A percentile compares a stretch with the other conserved stretches of the same genome.
Conservation (phyloP, 192 early-diverging fungal genomes). For the Coemansia sp. region DNA sequence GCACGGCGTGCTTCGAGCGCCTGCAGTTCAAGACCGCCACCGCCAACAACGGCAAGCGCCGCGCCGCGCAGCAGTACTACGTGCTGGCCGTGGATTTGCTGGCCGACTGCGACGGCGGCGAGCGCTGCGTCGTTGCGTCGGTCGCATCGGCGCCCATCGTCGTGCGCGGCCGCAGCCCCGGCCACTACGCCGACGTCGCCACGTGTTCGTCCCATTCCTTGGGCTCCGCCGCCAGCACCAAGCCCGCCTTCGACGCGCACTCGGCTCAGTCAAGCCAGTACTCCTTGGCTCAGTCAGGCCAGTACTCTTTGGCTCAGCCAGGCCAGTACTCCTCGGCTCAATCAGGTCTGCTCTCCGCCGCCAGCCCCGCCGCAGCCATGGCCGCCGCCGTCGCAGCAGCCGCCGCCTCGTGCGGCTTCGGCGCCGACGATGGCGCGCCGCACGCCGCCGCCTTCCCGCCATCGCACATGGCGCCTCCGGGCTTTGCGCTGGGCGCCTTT, state of each 20-base stretch:
- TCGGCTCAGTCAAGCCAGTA: background rate
- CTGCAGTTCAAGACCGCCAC: constrained; percentile 98
- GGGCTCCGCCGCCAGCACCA: too few relatives aligned
- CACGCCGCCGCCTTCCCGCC: background rate
- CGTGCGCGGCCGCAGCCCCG: constrained; percentile 91
- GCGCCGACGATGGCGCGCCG: constrained; percentile 1
- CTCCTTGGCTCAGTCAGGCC: background rate
- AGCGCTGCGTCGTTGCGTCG: constrained; percentile 63
- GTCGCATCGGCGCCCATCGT: constrained; percentile 82
- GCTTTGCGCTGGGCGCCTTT: constrained; percentile 6
- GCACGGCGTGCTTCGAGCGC: constrained; percentile 83
- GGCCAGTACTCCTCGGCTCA: background rate
- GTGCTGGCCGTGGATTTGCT: constrained; percentile 79
- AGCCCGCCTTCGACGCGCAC: too few relatives aligned
- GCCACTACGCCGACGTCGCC: constrained; percentile 79
- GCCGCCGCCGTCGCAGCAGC: constrained; percentile 7
- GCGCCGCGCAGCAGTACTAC: constrained; percentile 96
- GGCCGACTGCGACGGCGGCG: constrained; percentile 68
- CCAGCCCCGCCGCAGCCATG: constrained; percentile 16
- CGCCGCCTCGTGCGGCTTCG: constrained; percentile 7
- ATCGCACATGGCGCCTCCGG: too few relatives aligned
- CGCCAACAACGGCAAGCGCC: constrained; percentile 92
- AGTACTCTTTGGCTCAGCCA: background rate
- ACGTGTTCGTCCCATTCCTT: too few relatives aligned
- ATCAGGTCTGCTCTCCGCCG: background rate